phyloP scores from a whole-genome alignment of 441 rosid genomes.

The Eruca vesicaria region DNA sequence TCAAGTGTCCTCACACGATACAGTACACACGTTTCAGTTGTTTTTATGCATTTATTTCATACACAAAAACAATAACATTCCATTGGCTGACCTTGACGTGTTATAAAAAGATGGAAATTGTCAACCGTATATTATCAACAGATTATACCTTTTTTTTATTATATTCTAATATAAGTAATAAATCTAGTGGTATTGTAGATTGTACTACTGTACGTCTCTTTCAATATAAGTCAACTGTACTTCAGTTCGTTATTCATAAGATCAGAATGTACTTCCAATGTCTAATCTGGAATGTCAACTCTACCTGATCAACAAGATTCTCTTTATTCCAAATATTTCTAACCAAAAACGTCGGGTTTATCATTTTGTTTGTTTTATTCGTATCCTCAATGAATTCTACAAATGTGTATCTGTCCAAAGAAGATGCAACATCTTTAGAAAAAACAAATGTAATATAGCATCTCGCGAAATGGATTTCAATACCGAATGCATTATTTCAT shows the following conservation, averaged over 20 bases:
- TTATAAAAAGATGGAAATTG: background rate
- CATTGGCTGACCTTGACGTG: constrained; percentile 3
- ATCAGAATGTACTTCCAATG: constrained; percentile 7
- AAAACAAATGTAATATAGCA: background rate
- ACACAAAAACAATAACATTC: constrained; percentile 1
- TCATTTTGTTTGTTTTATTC: background rate
- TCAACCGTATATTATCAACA: background rate
- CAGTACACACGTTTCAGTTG: background rate
- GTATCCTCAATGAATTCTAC: background rate
- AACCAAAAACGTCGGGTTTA: background rate
- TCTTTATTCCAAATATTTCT: constrained; percentile 4
- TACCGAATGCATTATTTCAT: background rate
- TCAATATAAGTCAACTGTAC: constrained; percentile 27
- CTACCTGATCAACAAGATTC: background rate
- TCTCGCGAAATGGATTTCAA: background rate
- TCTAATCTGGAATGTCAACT: constrained; percentile 3
- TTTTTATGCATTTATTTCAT: constrained; percentile 3
- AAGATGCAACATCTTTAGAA: background rate
- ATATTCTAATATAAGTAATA: background rate
- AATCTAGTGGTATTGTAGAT: constrained; percentile 6
- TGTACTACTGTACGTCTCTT: constrained; percentile 32
- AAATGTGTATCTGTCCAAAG: background rate
- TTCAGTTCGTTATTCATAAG: background rate
- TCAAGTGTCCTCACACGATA: background rate
- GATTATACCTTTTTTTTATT: background rate